A percentile compares a stretch with the other conserved stretches of the same genome.
Conservation (phyloP, 305 asterid genomes). For the Fraxinus sp. region DNA sequence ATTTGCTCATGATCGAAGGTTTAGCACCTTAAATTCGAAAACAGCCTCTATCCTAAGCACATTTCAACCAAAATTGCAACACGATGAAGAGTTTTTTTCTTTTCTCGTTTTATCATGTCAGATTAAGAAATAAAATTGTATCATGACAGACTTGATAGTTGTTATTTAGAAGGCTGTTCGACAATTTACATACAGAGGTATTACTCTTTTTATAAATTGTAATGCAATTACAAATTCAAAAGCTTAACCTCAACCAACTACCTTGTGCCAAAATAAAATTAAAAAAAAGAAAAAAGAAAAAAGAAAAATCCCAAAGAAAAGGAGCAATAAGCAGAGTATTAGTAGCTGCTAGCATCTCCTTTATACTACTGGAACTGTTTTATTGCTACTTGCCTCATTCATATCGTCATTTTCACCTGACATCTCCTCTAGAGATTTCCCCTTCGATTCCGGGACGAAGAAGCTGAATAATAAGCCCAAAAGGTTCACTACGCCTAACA, state of each 20-base stretch:
- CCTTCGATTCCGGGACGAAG: slow-evolving; percentile 44
- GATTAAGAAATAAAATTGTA: too few relatives aligned
- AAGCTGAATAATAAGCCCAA: slow-evolving; percentile 34
- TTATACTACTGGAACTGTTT: neutral
- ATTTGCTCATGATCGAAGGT: too few relatives aligned
- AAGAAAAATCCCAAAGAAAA: neutral
- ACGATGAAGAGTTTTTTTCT: too few relatives aligned
- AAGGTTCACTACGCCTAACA: slow-evolving; percentile 29
- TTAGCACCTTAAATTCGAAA: too few relatives aligned
- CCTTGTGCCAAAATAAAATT: neutral
- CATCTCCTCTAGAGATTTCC: slow-evolving; percentile 40
- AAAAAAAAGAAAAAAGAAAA: too few relatives aligned
- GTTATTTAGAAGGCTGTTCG: neutral
- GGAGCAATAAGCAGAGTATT: neutral
- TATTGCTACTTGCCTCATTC: slow-evolving; percentile 2
- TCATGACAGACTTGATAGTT: too few relatives aligned
- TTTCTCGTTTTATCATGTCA: too few relatives aligned
- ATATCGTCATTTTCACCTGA: slow-evolving; percentile 35
- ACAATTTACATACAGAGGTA: neutral
- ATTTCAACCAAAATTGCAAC: too few relatives aligned
- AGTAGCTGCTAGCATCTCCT: neutral
- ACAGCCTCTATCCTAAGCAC: too few relatives aligned
- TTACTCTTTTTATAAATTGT: neutral
- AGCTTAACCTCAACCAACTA: neutral
- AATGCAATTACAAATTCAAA: neutral